These are phyloP conservation scores for Arthrinium phaeospermum DNA, from an alignment of 2,329 filamentous ascomycete species.

Conservation along the genomic window DNA sequence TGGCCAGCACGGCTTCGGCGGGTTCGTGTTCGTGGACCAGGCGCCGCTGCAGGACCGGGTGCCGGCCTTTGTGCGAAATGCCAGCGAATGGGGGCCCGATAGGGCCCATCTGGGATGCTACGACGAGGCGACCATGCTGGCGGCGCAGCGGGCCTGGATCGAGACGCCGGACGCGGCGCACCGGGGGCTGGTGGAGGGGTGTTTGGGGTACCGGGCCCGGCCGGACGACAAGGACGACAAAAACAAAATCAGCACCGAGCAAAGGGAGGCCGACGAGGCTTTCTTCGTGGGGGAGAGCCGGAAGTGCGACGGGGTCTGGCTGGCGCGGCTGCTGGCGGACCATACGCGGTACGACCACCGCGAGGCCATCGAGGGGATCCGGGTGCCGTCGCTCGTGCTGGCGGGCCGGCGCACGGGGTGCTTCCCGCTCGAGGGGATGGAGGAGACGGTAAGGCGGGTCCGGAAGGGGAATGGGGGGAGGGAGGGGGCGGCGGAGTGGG, in stretches of 20 bases:
- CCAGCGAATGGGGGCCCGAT: slow-evolving; percentile 39
- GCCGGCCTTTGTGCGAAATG: not conserved
- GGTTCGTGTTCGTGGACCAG: slow-evolving; percentile 47
- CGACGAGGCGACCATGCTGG: slow-evolving; percentile 43
- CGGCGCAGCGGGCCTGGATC: slow-evolving; percentile 56
- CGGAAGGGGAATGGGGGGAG: slow-evolving; percentile 30
- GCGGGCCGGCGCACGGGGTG: slow-evolving; percentile 44
- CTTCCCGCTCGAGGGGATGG: slow-evolving; percentile 45
- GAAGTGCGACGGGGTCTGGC: slow-evolving; percentile 43
- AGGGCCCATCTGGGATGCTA: slow-evolving; percentile 44
- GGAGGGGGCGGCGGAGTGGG: slow-evolving; percentile 32
- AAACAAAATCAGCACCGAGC: not conserved
- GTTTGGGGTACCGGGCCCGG: slow-evolving; percentile 42
- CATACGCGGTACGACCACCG: slow-evolving; percentile 50
- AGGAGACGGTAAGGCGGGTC: slow-evolving; percentile 41
- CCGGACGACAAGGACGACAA: slow-evolving; percentile 26
- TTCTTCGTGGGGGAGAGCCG: slow-evolving; percentile 43
- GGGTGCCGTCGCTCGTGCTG: slow-evolving; percentile 43
- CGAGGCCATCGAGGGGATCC: slow-evolving; percentile 44
- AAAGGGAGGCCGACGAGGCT: slow-evolving; percentile 36
- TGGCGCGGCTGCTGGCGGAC: slow-evolving; percentile 45
- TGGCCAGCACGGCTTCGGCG: slow-evolving; percentile 38
- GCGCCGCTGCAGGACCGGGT: slow-evolving; percentile 46
- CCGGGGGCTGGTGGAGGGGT: slow-evolving; percentile 39
- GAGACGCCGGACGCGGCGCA: slow-evolving; percentile 44